Percentiles rank a stretch among this genome's conserved stretches.
phyloP scores from a whole-genome alignment of 2,329 filamentous ascomycete species.

The Penicillium psychrosexuale region DNA sequence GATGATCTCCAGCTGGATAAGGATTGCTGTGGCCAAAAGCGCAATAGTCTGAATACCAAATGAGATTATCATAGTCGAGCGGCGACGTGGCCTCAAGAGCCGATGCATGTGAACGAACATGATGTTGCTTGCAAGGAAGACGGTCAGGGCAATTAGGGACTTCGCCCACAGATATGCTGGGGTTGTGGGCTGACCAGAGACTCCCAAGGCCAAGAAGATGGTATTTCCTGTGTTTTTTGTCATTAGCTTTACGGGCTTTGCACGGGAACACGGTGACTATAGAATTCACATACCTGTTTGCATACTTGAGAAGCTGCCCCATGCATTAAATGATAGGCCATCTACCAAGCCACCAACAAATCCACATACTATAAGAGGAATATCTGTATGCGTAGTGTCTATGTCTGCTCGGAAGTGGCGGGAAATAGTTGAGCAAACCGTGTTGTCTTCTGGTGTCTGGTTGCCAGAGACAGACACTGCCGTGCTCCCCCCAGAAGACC shows the following conservation, averaged over 20 bases:
- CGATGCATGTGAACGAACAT: slow-evolving; percentile 40
- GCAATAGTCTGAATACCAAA: slow-evolving; percentile 39
- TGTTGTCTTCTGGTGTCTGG: slow-evolving; percentile 11
- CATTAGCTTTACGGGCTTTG: neutral
- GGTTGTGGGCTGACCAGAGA: slow-evolving; percentile 40
- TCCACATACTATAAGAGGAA: slow-evolving; percentile 35
- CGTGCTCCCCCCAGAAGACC: slow-evolving; percentile 25
- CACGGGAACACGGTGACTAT: neutral
- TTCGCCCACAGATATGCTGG: slow-evolving; percentile 44
- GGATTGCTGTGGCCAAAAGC: slow-evolving; percentile 34
- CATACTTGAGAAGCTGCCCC: slow-evolving; percentile 45
- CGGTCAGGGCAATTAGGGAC: slow-evolving; percentile 39
- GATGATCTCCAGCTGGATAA: slow-evolving; percentile 36
- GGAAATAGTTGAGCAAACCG: slow-evolving; percentile 13
- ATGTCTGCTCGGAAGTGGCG: slow-evolving; percentile 25
- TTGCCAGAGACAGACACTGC: slow-evolving; percentile 23
- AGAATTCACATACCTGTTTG: slow-evolving; percentile 37
- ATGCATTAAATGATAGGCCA: slow-evolving; percentile 42
- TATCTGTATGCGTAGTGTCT: slow-evolving; percentile 26
- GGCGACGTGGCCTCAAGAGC: slow-evolving; percentile 32
- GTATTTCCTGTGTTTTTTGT: slow-evolving; percentile 37
- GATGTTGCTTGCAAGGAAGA: slow-evolving; percentile 40
- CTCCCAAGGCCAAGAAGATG: slow-evolving; percentile 44
- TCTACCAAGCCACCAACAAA: slow-evolving; percentile 42
- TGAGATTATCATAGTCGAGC: slow-evolving; percentile 39